Evolutionary conservation across 1,139 yeast species (phyloP), one percentile per base, ranked within the genome.

Genomic region (Saccharomyces hybrid): DNA sequence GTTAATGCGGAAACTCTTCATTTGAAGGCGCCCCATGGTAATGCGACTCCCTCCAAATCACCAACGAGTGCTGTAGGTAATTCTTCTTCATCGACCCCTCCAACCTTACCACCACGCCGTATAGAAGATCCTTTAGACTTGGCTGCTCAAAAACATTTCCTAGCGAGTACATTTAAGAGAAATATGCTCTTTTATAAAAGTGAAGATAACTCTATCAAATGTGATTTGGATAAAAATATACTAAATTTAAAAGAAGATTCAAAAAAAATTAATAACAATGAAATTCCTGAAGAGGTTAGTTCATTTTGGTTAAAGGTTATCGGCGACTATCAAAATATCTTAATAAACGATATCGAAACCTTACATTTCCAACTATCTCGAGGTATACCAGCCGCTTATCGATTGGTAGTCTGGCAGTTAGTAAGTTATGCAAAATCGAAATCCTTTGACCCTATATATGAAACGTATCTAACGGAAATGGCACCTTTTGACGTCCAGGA

Each of bases 341-440:
- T 38, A 38, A 7, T 38, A 11, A 16, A 20, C 20, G 44, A 38
- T 38, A 38, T 9, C 20, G 44, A 38, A 20, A 9, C 25, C 20
- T 38, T 38, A 20, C 44, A 38, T 25, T 3, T 20, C 20, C 44
- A 38, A 42, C 79, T 90, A 32, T 77, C 83, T 44, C 72, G 73
- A 9, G 97, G 97, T 46, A 83, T 90, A 50, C 97, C 97, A 9
- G 74, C 77, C 51, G 93, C 86, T 59, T 76, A 90, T 50, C 76
- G 97, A 58, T 95, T 96, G 0, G 82, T 89, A 58, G 78, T 90
- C 27, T 90, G 97, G 97, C 96, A 89, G 69, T 73, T 88, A 51
- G 84, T 89, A 50, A 78, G 95, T 20, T 81, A 82, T 57, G 83
- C 93, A 13, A 88, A 88, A 64, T 81, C 84, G 50, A 78, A 82